Evolutionary conservation across 2,329 filamentous ascomycete species (phyloP), one percentile per base, ranked within the genome.

Genomic region (Tolypocladium capitatum): DNA sequence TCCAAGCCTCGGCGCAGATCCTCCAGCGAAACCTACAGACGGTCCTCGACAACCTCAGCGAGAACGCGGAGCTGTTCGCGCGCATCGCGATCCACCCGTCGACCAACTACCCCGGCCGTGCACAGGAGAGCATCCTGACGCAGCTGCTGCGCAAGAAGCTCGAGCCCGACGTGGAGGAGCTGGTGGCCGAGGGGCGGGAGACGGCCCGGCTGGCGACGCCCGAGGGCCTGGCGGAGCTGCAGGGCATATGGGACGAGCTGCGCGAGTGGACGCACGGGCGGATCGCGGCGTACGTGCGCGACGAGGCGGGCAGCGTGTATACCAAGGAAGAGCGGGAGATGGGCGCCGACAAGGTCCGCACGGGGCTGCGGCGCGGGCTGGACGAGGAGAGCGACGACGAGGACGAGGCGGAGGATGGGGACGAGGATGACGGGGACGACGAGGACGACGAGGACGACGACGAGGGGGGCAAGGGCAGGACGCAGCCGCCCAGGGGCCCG

Each of bases 101-200:
- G 13, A 84, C 86, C 2, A 81, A 81, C 62, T 92, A 78, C 65
- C 88, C 80, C 5, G 83, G 79, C 34, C 81, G 76, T 55, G 82
- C 75, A 5, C 80, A 86, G 50, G 79, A 84, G 62, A 67, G 64
- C 44, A 72, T 86, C 4, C 73, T 91, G 1, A 72, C 77, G 27
- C 78, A 83, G 56, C 71, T 94, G 2, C 70, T 94, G 31, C 82
- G 87, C 35, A 94, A 92, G 66, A 92, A 92, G 62, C 74, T 89
- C 44, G 87, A 92, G 55, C 86, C 86, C 0, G 74, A 78, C 24
- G 81, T 89, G 18, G 85, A 90, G 60, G 79, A 81, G 48, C 82
- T 83, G 67, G 80, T 91, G 27, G 76, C 80, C 21, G 69, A 80
- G 46, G 83, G 81, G 1, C 75, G 77, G 33, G 70, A 70, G 49